Evolutionary conservation across 225 moss, liverwort and hornwort genomes (phyloP).

Genomic region (Anthoceros angustus): DNA sequence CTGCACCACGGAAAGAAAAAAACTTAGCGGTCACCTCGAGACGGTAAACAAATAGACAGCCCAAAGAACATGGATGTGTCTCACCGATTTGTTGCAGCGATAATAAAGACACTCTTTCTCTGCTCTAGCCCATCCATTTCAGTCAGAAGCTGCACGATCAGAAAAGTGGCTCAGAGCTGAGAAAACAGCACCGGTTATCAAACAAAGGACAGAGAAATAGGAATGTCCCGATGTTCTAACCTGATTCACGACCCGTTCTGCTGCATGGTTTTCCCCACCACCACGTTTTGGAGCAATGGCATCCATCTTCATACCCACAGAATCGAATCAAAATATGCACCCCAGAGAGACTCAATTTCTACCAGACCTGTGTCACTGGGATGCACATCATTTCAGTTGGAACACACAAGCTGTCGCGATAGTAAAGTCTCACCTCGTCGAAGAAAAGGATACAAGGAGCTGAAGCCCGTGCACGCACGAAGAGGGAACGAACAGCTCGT

Average conservation of each 20-base stretch:
- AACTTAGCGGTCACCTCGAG: not conserved
- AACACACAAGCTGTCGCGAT: too few species aligned
- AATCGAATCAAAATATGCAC: not conserved
- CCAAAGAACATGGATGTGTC: not conserved
- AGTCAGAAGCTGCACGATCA: constrained; percentile 59
- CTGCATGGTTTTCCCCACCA: constrained; percentile 90
- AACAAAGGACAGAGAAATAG: not conserved
- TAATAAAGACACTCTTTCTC: constrained; percentile 77
- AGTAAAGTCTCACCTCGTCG: constrained; percentile 52
- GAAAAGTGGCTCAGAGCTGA: not conserved
- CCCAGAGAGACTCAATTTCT: too few species aligned
- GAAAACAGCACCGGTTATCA: not conserved
- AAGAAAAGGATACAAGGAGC: constrained; percentile 92
- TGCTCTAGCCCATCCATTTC: constrained; percentile 98
- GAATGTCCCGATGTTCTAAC: constrained; percentile 16
- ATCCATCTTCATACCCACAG: constrained; percentile 56
- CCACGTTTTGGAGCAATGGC: constrained; percentile 99
- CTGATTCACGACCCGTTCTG: constrained; percentile 98
- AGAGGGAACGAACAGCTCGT: constrained; percentile 89
- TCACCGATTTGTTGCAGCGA: constrained; percentile 94
- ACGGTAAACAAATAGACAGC: not conserved
- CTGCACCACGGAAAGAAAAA: constrained; percentile 19
- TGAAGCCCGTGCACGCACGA: constrained; percentile 82
- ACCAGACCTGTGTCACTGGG: too few species aligned
- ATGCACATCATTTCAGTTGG: too few species aligned